phyloP scores from a whole-genome alignment of 176 grass and related monocot genomes.

The Poa pratensis region DNA sequence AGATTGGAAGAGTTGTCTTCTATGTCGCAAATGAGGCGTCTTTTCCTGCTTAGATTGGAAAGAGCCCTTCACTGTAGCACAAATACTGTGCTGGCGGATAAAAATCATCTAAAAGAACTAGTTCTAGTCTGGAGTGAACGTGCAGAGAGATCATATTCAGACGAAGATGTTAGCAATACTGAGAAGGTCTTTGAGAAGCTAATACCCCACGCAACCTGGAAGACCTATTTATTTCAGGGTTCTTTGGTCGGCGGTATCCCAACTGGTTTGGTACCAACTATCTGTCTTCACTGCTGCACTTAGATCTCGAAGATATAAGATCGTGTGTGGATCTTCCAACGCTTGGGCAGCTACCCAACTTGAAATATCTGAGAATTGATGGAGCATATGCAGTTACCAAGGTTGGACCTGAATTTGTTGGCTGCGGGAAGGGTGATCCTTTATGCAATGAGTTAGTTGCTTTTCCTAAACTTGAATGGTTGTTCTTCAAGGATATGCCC shows the following conservation, averaged over 20 bases:
- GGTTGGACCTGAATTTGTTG: too few relatives aligned
- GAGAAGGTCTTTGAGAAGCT: conserved; percentile 40
- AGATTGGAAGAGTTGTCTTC: neutral
- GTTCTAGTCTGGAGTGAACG: rapidly evolving
- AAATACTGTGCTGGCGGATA: neutral
- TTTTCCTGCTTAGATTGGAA: conserved; percentile 14
- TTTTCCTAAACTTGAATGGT: too few relatives aligned
- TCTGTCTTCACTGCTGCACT: neutral
- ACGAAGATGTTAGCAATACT: conserved; percentile 23
- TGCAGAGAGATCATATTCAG: neutral
- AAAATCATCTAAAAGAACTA: neutral
- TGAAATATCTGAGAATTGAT: conserved; percentile 34
- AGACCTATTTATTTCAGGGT: neutral
- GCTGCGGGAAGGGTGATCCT: too few relatives aligned
- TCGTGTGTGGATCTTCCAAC: conserved; percentile 39
- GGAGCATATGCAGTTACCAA: conserved; percentile 21
- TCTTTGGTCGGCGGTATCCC: neutral
- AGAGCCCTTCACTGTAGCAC: neutral
- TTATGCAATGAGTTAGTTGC: too few relatives aligned
- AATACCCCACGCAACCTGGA: conserved; percentile 14
- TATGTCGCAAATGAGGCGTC: neutral
- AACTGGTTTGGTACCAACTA: neutral
- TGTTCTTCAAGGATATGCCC: too few relatives aligned
- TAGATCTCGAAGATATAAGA: neutral
- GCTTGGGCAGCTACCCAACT: conserved; percentile 34